Base-by-base conservation (phyloP, 2,329 filamentous ascomycete genomes). In the Claviceps arundinis region DNA sequence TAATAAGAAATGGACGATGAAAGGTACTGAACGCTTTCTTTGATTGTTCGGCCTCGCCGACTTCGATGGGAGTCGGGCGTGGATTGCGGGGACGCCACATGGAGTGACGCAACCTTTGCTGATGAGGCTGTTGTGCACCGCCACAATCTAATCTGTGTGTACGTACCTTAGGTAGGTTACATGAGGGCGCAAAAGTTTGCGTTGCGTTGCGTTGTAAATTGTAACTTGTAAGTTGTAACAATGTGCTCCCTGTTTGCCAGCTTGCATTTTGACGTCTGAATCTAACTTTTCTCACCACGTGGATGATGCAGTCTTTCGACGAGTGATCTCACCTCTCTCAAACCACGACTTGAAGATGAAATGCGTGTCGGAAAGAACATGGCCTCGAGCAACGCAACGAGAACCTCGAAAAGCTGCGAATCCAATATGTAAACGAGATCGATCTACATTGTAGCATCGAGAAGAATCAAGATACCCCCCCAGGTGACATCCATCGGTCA, bases 71-170 rank as follows among this genome's bases (percentile, higher is more conserved):
- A 44, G 17, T 44, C 16, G 8, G 26, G 26, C 7, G 7, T 30
- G 30, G 30, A 11, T 4, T 34, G 52, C 56, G 54, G 54, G 54
- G 56, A 37, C 52, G 54, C 56, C 56, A 54, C 56, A 24, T 43
- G 48, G 16, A 22, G 52, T 52, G 54, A 57, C 51, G 52, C 55
- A 54, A 52, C 19, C 11, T 2, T 44, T 16, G 19, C 16, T 11
- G 7, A 24, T 16, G 19, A 34, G 42, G 42, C 17, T 8, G 42
- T 44, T 8, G 42, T 44, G 42, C 42, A 44, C 19, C 19, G 42
- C 42, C 13, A 26, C 19, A 14, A 14, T 14, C 11, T 7, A 11
- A 11, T 11, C 8, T 34, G 30, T 11, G 30, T 4, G 30, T 30
- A 26, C 26, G 1, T 30, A 34, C 19, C 19, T 19, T 19, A 19